A percentile compares a stretch with the other conserved stretches of the same genome.
These are phyloP conservation scores for Sarocladium oryzae DNA, from an alignment of 2,329 filamentous ascomycete species.

Conservation along the genomic window DNA sequence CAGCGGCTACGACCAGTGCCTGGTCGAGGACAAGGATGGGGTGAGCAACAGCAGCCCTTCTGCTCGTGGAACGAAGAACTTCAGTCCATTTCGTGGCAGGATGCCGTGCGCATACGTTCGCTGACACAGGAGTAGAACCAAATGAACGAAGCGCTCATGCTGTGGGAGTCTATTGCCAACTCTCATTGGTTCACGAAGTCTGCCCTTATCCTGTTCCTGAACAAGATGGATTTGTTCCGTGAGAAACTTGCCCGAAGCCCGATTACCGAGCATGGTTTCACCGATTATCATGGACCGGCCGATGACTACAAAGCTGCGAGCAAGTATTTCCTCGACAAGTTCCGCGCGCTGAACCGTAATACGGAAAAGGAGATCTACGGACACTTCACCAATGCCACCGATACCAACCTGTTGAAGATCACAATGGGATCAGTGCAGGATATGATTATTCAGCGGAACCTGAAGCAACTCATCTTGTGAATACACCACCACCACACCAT, in stretches of 20 bases:
- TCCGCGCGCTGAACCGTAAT: slow-evolving; percentile 67
- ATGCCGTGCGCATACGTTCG: slow-evolving; percentile 1
- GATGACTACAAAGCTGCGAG: slow-evolving; percentile 68
- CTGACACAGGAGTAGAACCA: slow-evolving; percentile 55
- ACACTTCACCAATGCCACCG: slow-evolving; percentile 56
- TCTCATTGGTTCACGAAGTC: slow-evolving; percentile 82
- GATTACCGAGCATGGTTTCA: slow-evolving; percentile 68
- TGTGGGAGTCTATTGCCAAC: slow-evolving; percentile 80
- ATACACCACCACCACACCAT: slow-evolving; percentile 6
- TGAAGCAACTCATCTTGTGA: slow-evolving; percentile 61
- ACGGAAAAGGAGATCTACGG: slow-evolving; percentile 58
- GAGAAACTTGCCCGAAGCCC: slow-evolving; percentile 66
- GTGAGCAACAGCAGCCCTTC: slow-evolving; percentile 47
- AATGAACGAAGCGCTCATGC: slow-evolving; percentile 86
- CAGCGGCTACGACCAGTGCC: slow-evolving; percentile 91
- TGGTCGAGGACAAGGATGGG: slow-evolving; percentile 93
- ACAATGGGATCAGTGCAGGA: slow-evolving; percentile 83
- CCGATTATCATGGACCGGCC: slow-evolving; percentile 67
- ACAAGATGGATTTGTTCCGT: slow-evolving; percentile 83
- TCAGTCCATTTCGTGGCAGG: slow-evolving; percentile 5
- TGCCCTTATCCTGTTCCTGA: slow-evolving; percentile 76
- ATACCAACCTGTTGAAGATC: slow-evolving; percentile 73
- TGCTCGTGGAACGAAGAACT: slow-evolving; percentile 2
- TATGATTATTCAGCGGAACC: slow-evolving; percentile 79
- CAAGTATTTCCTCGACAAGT: slow-evolving; percentile 79